Base-by-base conservation (phyloP, 139 green algal genomes). In the Yamagishiella unicocca region DNA sequence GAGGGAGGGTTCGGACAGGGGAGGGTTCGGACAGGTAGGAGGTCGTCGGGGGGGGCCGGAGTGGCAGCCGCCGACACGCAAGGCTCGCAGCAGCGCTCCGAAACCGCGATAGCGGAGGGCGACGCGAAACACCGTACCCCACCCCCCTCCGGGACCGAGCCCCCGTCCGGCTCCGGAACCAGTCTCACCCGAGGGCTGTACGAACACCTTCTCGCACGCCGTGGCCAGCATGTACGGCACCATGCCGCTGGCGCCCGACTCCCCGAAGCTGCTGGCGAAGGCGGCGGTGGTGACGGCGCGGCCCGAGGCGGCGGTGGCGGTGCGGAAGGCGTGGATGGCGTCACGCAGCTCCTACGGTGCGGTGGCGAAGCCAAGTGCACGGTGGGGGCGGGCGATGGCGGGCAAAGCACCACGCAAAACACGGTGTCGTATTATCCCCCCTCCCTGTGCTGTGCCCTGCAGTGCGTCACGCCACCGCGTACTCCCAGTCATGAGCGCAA, bases 191-290 rank as follows among this genome's bases (percentile, higher is more conserved):
- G 54, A 89, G 1, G 91, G 91, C 81, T 93, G 92, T 61, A 94
- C 68, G 54, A 91, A 92, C 53, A 95, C 90, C 66, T 89, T 75
- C n/a, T 89, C 90, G 87, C 75, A 92, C 17, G 84, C 90, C 25
- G 85, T 87, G 6, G 92, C 93, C 43, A 96, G 53, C 78, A 93
- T 93, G 89, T 95, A 96, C 29, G 84, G 27, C 12, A 75, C 50
- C 21, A 91, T 95, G 37, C 87, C 93, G 50, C 88, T 91, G 24
- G 22, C 61, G 38, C 94, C 94, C 8, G 71, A 89, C 84, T 95
- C 92, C 2, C 94, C 93, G 90, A 94, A 95, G 3, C 73, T 58
- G 58, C 92, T 78, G 38, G 88, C 83, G 43, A 90, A 96, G 1
- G 94, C 94, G 38, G 91, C 87, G n/a, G 89, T 90, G 0, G 79